Base-by-base conservation (phyloP, 2,329 filamentous ascomycete genomes). In the Exophiala xenobiotica region DNA sequence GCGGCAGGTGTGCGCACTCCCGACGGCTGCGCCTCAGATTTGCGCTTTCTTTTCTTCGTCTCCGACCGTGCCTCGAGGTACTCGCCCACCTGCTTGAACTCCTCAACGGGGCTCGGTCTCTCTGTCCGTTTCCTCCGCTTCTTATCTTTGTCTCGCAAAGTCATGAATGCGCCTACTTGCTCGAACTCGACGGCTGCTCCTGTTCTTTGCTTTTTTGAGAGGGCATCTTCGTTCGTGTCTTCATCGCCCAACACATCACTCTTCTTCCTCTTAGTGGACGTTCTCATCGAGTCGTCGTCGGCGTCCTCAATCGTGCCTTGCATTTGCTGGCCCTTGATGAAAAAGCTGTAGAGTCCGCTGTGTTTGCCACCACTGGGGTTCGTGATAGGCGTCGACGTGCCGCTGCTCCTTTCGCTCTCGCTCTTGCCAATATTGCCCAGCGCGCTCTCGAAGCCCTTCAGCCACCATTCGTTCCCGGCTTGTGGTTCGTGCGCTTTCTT, bases 381-480 rank as follows among this genome's bases (percentile, higher is more conserved):
- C 60, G 59, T 68, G 74, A 62, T 57, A 14, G 54, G 79, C 74
- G 51, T 76, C 74, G 24, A 71, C 74, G 57, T 81, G 67, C 53
- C 80, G 78, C 75, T 86, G 72, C 61, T 79, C 48, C 61, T 75
- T 72, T 46, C 82, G 77, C 59, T 80, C 70, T 53, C 63, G 51
- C 50, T 61, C 19, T 78, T 76, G 1, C 80, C 83, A 65, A 88
- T 86, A 3, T 73, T 70, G 1, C 77, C 78, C 46, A 96, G 74
- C 49, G 91, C 90, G 67, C 90, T 85, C 70, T 97, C 92, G 61
- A 96, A 96, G 8, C 93, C 93, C 52, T 89, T 86, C 70, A 96
- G 78, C 93, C 93, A 99, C 93, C 93, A 99, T 68, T 96, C 90
- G 66, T 96, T 92, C 61, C 78, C 81, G 18, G 79, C 81, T 56